These are phyloP conservation scores for Petunia axillaris DNA, from an alignment of 257 asterid species.

Conservation along the genomic window DNA sequence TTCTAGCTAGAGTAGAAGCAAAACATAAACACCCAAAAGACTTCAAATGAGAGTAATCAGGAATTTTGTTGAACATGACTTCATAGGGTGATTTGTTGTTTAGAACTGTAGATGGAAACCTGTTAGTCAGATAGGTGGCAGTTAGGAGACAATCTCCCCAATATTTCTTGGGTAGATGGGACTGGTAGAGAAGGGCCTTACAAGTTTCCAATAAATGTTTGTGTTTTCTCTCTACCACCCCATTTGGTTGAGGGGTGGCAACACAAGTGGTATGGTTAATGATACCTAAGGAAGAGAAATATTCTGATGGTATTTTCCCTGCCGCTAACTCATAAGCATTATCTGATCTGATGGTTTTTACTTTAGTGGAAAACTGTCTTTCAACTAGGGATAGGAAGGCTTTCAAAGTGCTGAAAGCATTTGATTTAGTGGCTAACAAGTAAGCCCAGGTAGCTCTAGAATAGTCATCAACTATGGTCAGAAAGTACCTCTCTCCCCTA, in stretches of 20 bases:
- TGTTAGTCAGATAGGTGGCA: background rate
- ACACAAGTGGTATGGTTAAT: background rate
- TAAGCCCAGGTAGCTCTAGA: slow-evolving; percentile 7
- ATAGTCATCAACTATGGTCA: slow-evolving; percentile 7
- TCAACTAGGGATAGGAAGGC: background rate
- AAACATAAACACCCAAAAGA: no score
- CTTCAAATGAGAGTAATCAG: no score
- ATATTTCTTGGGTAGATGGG: no score
- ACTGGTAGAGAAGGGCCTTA: no score
- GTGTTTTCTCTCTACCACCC: no score
- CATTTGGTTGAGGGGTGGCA: background rate
- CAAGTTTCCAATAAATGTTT: no score
- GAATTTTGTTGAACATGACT: no score
- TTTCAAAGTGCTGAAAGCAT: background rate
- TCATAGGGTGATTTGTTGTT: background rate
- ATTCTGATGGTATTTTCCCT: background rate
- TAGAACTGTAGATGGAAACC: background rate
- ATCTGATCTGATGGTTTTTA: background rate
- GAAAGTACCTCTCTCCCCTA: background rate
- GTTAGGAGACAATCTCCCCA: background rate
- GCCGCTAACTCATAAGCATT: no score
- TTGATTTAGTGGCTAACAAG: background rate
- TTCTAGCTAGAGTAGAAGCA: no score
- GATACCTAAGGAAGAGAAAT: background rate
- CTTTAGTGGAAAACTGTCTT: background rate